Base-by-base conservation (phyloP, 805 yeast species). In the Candida coquimbonensis region DNA sequence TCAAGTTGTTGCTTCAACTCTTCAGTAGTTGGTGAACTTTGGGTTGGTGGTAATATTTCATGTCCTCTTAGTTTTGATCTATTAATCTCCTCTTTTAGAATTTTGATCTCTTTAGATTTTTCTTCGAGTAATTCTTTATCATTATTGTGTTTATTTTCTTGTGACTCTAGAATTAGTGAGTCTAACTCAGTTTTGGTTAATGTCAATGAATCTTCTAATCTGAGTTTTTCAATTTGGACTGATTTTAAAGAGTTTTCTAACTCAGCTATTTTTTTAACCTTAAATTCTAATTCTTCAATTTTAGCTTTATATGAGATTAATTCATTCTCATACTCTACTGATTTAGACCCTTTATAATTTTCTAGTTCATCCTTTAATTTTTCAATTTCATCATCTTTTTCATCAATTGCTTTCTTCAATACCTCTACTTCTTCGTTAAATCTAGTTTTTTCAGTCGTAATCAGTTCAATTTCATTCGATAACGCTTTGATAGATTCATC, bases 1-100 rank as follows among this genome's bases (percentile, higher is more conserved):
- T 51, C 47, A 6, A 56, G 50, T 42, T 58, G 60, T 16, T 50
- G 41, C 2, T 47, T 49, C 31, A 68, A 55, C 33, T 63, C 67
- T 17, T 44, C 51, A 44, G 50, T 57, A 8, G 55, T 52, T 7
- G 53, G 46, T 35, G 53, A 38, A 14, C 43, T 11, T 11, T 29
- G 14, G 3, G 13, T 29, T 29, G 31, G 47, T 24, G 17, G n/a
- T 4, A 14, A 31, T 4, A 19, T 50, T 11, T 17, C 32, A 11
- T 21, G 14, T 11, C 12, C 4, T 13, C 6, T 49, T 5, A 48
- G 38, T 40, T 51, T 57, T 24, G 51, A n/a, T 9, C 42, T 45
- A 8, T 48, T 25, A 7, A 58, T 12, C 39, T 58, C 60, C 19
- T 54, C 59, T 36, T 52, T 53, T 35, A 61, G 44, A 17, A 53